Conservation (phyloP, 495 filamentous ascomycete genomes). For the Penicillium bovifimosum region DNA sequence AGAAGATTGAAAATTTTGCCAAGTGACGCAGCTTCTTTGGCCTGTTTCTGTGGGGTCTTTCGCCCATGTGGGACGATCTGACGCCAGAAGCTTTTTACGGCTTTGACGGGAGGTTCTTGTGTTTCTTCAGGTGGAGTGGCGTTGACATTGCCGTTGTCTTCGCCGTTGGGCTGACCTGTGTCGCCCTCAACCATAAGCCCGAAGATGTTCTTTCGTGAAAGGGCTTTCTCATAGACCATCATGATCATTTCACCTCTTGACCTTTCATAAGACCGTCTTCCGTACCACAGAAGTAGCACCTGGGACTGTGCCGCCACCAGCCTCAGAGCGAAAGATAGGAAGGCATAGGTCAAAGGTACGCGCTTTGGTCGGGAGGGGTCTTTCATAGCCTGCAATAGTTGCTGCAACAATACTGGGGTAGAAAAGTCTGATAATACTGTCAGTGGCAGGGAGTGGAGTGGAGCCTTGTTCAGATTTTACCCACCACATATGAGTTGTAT, state of each 20-base stretch:
- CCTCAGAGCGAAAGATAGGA: conserved; percentile 53
- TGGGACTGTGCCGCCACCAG: conserved; percentile 59
- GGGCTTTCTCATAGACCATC: conserved; percentile 80
- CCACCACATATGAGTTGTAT: conserved; percentile 55
- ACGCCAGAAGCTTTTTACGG: conserved; percentile 8
- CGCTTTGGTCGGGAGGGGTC: conserved; percentile 41
- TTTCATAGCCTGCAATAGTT: conserved; percentile 63
- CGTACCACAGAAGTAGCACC: conserved; percentile 69
- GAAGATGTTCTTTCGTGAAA: conserved; percentile 65
- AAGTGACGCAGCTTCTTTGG: conserved; percentile 62
- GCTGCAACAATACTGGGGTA: conserved; percentile 63
- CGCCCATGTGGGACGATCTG: conserved; percentile 2
- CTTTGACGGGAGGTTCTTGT: conserved; percentile 1
- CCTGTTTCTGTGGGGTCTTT: conserved; percentile 17
- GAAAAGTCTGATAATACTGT: conserved; percentile 41
- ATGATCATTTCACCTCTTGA: conserved; percentile 81
- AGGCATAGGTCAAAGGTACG: conserved; percentile 61
- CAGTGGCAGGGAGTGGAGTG: not conserved
- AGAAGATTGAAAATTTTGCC: conserved; percentile 82
- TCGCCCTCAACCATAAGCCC: conserved; percentile 32
- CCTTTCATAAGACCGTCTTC: conserved; percentile 69
- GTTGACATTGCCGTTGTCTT: conserved; percentile 1
- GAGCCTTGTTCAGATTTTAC: not conserved
- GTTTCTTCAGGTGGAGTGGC: not conserved
- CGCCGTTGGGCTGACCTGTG: not conserved